Percentiles rank a stretch among this genome's conserved stretches.
Conservation (phyloP, 2,329 filamentous ascomycete genomes). For the Zalaria obscura region DNA sequence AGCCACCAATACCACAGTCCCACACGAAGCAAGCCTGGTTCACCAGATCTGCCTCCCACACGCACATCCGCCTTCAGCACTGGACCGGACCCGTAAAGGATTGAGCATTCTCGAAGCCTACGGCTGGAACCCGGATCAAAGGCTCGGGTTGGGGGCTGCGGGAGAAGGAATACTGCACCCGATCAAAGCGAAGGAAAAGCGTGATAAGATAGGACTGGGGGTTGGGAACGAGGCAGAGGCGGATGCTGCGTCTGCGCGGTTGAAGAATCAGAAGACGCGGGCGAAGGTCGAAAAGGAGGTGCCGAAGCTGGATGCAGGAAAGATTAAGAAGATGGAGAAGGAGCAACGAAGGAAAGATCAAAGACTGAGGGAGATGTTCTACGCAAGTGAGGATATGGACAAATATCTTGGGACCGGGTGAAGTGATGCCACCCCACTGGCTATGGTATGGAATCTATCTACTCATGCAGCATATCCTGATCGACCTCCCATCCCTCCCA, state of each 20-base stretch:
- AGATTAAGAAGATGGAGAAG: slow-evolving; percentile 46
- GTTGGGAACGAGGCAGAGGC: slow-evolving; percentile 5
- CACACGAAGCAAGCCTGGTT: slow-evolving; percentile 48
- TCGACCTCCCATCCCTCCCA: slow-evolving; percentile 35
- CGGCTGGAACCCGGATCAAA: slow-evolving; percentile 62
- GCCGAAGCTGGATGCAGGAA: slow-evolving; percentile 51
- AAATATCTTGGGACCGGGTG: slow-evolving; percentile 45
- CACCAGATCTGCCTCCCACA: slow-evolving; percentile 59
- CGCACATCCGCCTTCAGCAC: slow-evolving; percentile 56
- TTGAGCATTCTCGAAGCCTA: slow-evolving; percentile 50
- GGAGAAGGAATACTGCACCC: slow-evolving; percentile 62
- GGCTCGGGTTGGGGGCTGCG: slow-evolving; percentile 54
- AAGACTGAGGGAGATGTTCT: slow-evolving; percentile 56
- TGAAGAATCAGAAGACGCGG: not conserved
- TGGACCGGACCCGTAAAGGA: slow-evolving; percentile 58
- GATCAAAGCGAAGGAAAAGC: slow-evolving; percentile 57
- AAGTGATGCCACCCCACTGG: not conserved
- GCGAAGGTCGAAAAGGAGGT: not conserved
- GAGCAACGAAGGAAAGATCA: slow-evolving; percentile 34
- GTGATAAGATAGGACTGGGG: slow-evolving; percentile 63
- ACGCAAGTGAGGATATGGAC: slow-evolving; percentile 60
- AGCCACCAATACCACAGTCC: slow-evolving; percentile 6
- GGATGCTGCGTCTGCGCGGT: slow-evolving; percentile 3
- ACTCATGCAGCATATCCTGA: slow-evolving; percentile 17
- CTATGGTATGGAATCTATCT: not conserved